These are phyloP conservation scores for Mytilinidion resinicola DNA, from an alignment of 495 filamentous ascomycete genomes.

Conservation along the genomic window DNA sequence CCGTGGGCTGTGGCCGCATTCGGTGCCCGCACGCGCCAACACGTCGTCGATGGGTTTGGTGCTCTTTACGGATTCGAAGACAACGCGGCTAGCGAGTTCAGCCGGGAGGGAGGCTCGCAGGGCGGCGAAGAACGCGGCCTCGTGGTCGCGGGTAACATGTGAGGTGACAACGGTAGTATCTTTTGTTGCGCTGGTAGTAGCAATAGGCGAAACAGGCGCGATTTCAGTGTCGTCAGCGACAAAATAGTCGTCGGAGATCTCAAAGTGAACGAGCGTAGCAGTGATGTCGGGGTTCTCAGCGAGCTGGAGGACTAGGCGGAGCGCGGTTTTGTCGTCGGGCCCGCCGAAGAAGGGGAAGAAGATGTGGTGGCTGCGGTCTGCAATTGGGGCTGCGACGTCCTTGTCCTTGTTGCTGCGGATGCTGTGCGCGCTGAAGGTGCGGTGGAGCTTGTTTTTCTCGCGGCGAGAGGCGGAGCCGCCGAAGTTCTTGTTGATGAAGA, in stretches of 20 bases:
- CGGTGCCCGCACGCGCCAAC: conserved; percentile 45
- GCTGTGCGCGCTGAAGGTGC: conserved; percentile 52
- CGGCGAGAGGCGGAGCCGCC: conserved; percentile 44
- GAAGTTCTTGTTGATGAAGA: conserved; percentile 74
- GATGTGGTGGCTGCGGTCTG: conserved; percentile 72
- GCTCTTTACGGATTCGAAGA: conserved; percentile 42
- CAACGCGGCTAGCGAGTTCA: conserved; percentile 54
- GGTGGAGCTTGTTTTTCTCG: conserved; percentile 35
- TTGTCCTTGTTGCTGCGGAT: conserved; percentile 44
- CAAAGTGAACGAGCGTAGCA: conserved; percentile 58
- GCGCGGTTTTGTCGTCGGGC: conserved; percentile 71
- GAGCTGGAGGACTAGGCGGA: conserved; percentile 75
- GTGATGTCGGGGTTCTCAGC: conserved; percentile 71
- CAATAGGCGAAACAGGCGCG: conserved; percentile 19
- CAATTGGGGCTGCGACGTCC: conserved; percentile 44
- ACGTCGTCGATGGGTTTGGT: conserved; percentile 33
- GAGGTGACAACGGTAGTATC: conserved; percentile 34
- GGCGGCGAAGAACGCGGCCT: conserved; percentile 56
- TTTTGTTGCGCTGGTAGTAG: conserved; percentile 4
- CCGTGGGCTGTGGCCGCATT: conserved; percentile 53
- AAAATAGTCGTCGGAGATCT: conserved; percentile 31
- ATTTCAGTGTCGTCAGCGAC: conserved; percentile 29
- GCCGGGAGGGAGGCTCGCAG: conserved; percentile 56
- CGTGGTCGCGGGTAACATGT: conserved; percentile 33
- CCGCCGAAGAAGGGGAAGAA: conserved; percentile 87